Conservation (phyloP, 2,329 filamentous ascomycete species). For the Lasiodiplodia sp. region DNA sequence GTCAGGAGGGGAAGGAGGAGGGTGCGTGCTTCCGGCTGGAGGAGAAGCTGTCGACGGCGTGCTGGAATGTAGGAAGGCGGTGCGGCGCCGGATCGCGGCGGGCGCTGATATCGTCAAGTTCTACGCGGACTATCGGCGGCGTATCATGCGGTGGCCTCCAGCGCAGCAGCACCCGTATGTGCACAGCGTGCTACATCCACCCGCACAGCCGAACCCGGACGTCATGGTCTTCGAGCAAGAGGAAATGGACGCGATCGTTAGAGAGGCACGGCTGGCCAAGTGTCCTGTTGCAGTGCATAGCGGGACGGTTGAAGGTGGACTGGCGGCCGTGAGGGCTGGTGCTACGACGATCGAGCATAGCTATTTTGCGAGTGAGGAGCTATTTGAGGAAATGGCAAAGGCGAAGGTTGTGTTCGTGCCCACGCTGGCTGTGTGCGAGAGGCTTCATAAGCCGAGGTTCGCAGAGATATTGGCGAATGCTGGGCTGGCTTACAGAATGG, state of each 20-base stretch:
- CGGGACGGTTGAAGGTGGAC: constrained; percentile 38
- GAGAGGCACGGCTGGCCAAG: constrained; percentile 37
- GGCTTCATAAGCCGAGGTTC: constrained; percentile 27
- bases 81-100: constrained; percentile 41
- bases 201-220: constrained; percentile 29
- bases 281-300: constrained; percentile 43
- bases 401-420: constrained; percentile 61
- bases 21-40: constrained; percentile 42
- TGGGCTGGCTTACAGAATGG: constrained; percentile 44
- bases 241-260: constrained; percentile 41
- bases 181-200: constrained; percentile 14
- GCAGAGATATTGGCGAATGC: constrained; percentile 42
- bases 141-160: constrained; percentile 38
- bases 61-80: constrained; percentile 48
- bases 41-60: constrained; percentile 59
- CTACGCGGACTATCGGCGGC: constrained; percentile 43
- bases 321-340: constrained; percentile 42
- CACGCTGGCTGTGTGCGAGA: constrained; percentile 58
- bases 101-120: constrained; percentile 45
- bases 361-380: constrained; percentile 39
- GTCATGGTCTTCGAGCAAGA: constrained; percentile 31
- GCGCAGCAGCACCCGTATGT: constrained; percentile 38
- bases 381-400: constrained; percentile 55
- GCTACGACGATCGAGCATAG: constrained; percentile 45
- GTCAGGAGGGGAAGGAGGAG: constrained; percentile 20